Base-by-base conservation (phyloP, 2,329 filamentous ascomycete species). In the Curvularia sp. region DNA sequence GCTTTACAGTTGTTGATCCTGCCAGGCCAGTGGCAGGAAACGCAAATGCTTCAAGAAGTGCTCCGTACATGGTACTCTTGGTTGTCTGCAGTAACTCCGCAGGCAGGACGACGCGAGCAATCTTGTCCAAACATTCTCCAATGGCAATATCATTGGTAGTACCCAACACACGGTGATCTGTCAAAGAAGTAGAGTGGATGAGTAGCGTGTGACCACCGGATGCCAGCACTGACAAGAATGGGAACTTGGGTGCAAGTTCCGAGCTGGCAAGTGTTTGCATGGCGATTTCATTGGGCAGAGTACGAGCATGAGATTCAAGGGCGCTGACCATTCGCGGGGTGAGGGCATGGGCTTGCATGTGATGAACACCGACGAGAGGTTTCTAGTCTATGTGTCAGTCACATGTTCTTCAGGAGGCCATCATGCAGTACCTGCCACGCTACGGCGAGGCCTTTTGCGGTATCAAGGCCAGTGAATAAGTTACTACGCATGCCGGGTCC, bases 301-400 rank as follows among this genome's bases (percentile, higher is more conserved):
- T 13, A 30, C 18, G 10, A 4, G 49, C 8, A 39, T 52, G 42
- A 3, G 63, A 51, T 51, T 81, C 73, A 59, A 94, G 77, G 5
- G 90, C 90, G 30, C 81, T 79, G 3, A 89, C 88, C 41, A 99
- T 84, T 9, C 92, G 84, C 15, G 94, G 91, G 18, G 95, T 98
- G 61, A 99, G 80, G 18, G 95, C 90, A 77, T 99, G 95, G 10
- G 93, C 95, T 75, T 97, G 93, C 95, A 99, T 98, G 77, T 99
- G 95, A 76, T 99, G 91, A 1, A 97, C 91, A 0, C 88, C 95
- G 1, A 98, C 76, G 30, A 98, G 80, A 3, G 94, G 93, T 36
- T 93, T 84, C 72, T 75, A 42, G 21, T 18, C 46, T 15, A 39
- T n/a, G 3, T 28, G 41, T 62, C 45, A 57, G 63, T 46, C 10